phyloP scores from a whole-genome alignment of 495 filamentous ascomycete genomes.

The Hypoxylon crocopeplum region DNA sequence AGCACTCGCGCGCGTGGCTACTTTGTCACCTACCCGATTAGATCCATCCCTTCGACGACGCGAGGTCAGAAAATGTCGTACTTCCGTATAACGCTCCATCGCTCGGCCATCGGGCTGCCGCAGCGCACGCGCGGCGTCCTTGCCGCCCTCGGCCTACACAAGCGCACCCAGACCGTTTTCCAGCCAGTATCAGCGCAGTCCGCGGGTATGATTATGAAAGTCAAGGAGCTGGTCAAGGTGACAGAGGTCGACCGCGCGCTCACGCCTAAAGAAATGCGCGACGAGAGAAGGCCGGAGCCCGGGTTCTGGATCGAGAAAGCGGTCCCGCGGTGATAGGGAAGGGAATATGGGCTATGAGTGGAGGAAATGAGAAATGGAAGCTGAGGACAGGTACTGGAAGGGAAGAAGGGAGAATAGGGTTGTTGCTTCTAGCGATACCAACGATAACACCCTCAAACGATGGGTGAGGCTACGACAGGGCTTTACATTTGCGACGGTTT shows the following conservation, averaged over 20 bases:
- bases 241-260: conserved; percentile 77
- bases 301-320: conserved; percentile 85
- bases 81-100: conserved; percentile 95
- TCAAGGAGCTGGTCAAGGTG: conserved; percentile 93
- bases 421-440: not conserved
- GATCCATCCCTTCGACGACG: not conserved
- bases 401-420: not conserved
- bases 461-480: not conserved
- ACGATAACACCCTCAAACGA: not conserved
- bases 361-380: not conserved
- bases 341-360: too few relatives aligned
- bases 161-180: conserved; percentile 89
- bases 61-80: conserved; percentile 73
- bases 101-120: conserved; percentile 92
- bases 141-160: conserved; percentile 84
- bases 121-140: conserved; percentile 82
- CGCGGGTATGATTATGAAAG: conserved; percentile 95
- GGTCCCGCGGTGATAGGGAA: conserved; percentile 41
- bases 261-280: conserved; percentile 74
- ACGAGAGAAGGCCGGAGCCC: conserved; percentile 75
- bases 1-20: too few relatives aligned
- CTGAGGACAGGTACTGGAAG: not conserved
- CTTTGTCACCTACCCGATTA: too few relatives aligned
- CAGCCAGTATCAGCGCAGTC: conserved; percentile 81
- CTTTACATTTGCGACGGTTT: too few relatives aligned